Evolutionary conservation across 768 basidiomycete species (phyloP), one percentile per base, ranked within the genome.

Genomic region (Pleurotus djamor): DNA sequence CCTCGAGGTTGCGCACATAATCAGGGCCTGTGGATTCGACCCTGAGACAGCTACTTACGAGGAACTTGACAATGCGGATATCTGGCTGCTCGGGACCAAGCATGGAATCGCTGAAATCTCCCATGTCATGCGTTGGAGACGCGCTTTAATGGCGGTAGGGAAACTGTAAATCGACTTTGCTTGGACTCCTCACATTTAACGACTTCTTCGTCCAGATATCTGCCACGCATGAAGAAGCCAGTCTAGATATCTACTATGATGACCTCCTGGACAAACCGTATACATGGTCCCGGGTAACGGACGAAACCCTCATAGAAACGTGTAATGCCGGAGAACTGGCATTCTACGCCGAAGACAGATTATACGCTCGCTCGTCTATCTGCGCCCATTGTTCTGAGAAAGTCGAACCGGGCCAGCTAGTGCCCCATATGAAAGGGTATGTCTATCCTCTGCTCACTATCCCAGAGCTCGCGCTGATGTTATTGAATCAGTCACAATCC

Each of bases 11-110:
- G 62, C 61, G 37, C 64, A 64, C n/a, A 56, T 78, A n/a, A 47
- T 76, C 37, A 61, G 66, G 54, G 70, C 68, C 3, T 73, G 71
- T 60, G 66, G 66, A 14, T 60, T 75, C 64, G 64, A 70, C 48
- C 47, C 60, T 13, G 48, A 16, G 10, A 60, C 59, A n/a, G 65
- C 68, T 17, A 74, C 65, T 4, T 68, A 66, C 14, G 59, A 9
- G 38, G 38, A 41, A n/a, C n/a, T 41, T 9, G 38, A 41, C 38
- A n/a, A 9, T 41, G 38, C 9, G 38, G 38, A 41, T 9, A 41
- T 41, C 38, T 41, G 38, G 38, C 38, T 41, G 9, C 10, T 41
- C 38, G 21, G 21, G 21, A 28, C 21, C 21, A 28, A 28, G 21
- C 21, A 28, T 41, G 38, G 38, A 9, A 41, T 10, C 38, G n/a